A percentile compares a stretch with the other conserved stretches of the same genome.
Conservation (phyloP, 75 land plant genomes). For the Ceratopteris richardii region DNA sequence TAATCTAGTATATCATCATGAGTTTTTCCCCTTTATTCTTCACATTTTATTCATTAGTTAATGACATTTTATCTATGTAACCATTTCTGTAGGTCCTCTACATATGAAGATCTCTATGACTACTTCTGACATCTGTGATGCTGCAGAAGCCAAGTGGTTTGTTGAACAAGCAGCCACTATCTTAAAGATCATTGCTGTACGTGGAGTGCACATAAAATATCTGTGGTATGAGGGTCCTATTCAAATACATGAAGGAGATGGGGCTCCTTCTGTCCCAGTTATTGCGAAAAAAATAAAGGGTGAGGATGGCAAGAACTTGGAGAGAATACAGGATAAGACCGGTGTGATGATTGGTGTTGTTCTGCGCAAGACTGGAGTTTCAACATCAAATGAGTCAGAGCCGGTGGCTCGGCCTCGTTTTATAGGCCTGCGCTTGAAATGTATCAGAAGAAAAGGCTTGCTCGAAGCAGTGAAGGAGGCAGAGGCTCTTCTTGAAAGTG, state of each 20-base stretch:
- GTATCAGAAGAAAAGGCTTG: conserved; percentile 22
- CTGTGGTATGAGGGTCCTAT: conserved; percentile 31
- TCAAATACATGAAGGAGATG: conserved; percentile 13
- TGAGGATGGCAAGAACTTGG: conserved; percentile 28
- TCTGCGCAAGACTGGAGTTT: conserved; percentile 12
- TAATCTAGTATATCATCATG: too few relatives aligned
- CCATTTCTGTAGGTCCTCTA: conserved; percentile 14
- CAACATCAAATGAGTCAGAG: conserved; percentile 6
- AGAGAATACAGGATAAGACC: conserved; percentile 24
- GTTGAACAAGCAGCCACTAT: conserved; percentile 19
- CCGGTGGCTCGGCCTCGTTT: conserved; percentile 1
- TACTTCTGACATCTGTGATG: conserved; percentile 14
- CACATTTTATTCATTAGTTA: too few relatives aligned
- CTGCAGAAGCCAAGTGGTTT: conserved; percentile 26
- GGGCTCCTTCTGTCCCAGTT: conserved; percentile 19
- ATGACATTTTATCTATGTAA: background rate
- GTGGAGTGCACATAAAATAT: conserved; percentile 21
- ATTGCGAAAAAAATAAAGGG: conserved; percentile 30
- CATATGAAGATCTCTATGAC: conserved; percentile 17
- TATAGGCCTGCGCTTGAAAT: conserved; percentile 24
- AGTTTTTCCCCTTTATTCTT: too few relatives aligned
- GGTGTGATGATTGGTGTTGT: conserved; percentile 24
- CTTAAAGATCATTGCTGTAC: conserved; percentile 10
- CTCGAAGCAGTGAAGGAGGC: conserved; percentile 19
- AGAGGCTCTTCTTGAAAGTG: conserved; percentile 19